These are phyloP conservation scores for Clitocybe nebularis DNA, from an alignment of 1,284 basidiomycete genomes.

Conservation along the genomic window DNA sequence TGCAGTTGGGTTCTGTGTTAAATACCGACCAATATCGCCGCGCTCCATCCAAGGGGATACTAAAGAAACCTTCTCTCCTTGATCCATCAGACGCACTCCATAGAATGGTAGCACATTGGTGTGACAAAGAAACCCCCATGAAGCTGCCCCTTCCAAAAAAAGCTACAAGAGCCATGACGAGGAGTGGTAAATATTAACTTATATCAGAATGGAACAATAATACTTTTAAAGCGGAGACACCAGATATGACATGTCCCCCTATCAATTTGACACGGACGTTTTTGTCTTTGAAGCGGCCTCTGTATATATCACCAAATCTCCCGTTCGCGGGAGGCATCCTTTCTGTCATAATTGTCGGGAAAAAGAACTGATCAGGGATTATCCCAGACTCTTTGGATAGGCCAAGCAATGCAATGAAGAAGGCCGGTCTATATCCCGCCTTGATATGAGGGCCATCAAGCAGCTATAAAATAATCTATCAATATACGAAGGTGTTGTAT, in stretches of 20 bases:
- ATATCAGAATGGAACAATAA: too few species aligned
- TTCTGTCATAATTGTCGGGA: conserved; percentile 9
- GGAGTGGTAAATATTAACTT: too few species aligned
- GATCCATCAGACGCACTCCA: conserved; percentile 22
- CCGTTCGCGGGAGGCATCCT: conserved; percentile 7
- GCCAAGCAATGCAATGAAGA: conserved; percentile 17
- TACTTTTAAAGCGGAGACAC: too few species aligned
- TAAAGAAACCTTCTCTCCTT: too few species aligned
- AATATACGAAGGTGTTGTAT: conserved; percentile 1
- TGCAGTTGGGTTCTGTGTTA: conserved; percentile 6
- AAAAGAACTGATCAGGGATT: conserved; percentile 20
- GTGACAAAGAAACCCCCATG: conserved; percentile 23
- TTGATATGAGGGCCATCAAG: conserved; percentile 4
- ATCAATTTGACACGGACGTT: conserved; percentile 13
- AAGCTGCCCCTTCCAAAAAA: conserved; percentile 19
- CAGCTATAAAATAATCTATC: conserved; percentile 5
- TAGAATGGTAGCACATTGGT: conserved; percentile 23
- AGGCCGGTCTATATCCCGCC: conserved; percentile 7
- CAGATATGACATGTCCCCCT: too few species aligned
- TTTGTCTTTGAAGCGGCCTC: conserved; percentile 4
- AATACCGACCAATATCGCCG: conserved; percentile 19
- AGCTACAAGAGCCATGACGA: conserved; percentile 7
- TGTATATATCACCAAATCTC: conserved; percentile 14
- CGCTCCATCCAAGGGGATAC: conserved; percentile 24
- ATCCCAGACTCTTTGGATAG: conserved; percentile 14